Evolutionary conservation across 495 filamentous ascomycete genomes (phyloP).

Genomic region (Letharia lupina): DNA sequence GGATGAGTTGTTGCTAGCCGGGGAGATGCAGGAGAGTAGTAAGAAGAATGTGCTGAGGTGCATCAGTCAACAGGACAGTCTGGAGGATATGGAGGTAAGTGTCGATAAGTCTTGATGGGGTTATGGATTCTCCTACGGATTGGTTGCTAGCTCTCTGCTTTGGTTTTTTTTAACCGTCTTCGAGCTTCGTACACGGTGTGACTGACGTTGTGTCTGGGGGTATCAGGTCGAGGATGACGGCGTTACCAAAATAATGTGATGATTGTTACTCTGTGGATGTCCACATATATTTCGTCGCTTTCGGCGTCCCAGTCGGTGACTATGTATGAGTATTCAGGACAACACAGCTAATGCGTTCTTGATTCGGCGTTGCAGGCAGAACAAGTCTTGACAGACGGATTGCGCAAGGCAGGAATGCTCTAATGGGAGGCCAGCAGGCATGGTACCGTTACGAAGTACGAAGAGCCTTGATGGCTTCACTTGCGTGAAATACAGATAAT

Average conservation of each 20-base stretch:
- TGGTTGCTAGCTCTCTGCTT: not conserved
- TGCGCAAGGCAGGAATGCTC: constrained; percentile 25
- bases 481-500: constrained; percentile 6
- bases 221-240: constrained; percentile 87
- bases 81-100: constrained; percentile 98
- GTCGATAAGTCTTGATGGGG: constrained; percentile 1
- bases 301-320: constrained; percentile 16
- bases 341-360: constrained; percentile 17
- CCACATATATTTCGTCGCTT: constrained; percentile 25
- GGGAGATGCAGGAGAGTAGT: constrained; percentile 97
- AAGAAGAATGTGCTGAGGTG: constrained; percentile 96
- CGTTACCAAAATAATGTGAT: constrained; percentile 91
- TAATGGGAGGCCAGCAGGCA: constrained; percentile 9
- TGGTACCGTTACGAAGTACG: not conserved
- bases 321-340: constrained; percentile 5
- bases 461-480: not conserved
- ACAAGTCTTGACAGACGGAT: constrained; percentile 24
- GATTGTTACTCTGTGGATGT: constrained; percentile 22
- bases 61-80: constrained; percentile 87
- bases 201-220: constrained; percentile 23
- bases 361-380: constrained; percentile 25
- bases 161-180: constrained; percentile 8
- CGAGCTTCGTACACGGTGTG: not conserved
- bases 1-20: constrained; percentile 89
- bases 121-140: not conserved